These are phyloP conservation scores for Candida piceae DNA, from an alignment of 805 yeast species.

Conservation along the genomic window DNA sequence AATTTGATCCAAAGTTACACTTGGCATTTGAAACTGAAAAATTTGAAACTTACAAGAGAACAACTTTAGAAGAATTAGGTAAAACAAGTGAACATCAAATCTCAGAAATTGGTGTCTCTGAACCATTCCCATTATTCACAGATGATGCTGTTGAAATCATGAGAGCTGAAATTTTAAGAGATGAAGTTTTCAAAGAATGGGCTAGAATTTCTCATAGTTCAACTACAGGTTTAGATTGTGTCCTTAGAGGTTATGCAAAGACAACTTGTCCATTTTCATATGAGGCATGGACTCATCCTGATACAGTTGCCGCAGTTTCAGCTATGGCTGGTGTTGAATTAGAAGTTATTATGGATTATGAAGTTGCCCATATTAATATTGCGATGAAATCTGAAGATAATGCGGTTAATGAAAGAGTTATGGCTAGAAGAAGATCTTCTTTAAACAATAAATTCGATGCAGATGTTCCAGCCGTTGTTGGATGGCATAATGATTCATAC, in stretches of 20 bases:
- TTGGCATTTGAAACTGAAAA: constrained; percentile 33
- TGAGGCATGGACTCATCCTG: constrained; percentile 57
- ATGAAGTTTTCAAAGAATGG: constrained; percentile 40
- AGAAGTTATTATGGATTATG: constrained; percentile 52
- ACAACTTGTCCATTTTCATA: constrained; percentile 45
- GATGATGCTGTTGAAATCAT: constrained; percentile 55
- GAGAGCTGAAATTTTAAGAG: constrained; percentile 49
- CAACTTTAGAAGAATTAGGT: constrained; percentile 48
- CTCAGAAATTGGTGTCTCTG: constrained; percentile 50
- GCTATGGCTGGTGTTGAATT: constrained; percentile 58
- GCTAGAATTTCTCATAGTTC: constrained; percentile 40
- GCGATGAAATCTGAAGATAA: constrained; percentile 37
- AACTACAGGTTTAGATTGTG: constrained; percentile 46
- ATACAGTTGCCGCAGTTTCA: constrained; percentile 46
- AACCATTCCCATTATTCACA: constrained; percentile 57
- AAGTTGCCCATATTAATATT: constrained; percentile 49
- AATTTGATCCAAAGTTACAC: constrained; percentile 37
- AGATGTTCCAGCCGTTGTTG: constrained; percentile 50
- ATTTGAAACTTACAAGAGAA: constrained; percentile 31
- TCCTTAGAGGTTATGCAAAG: constrained; percentile 46
- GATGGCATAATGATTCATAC: constrained; percentile 62
- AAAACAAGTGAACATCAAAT: constrained; percentile 41
- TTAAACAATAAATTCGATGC: constrained; percentile 21
- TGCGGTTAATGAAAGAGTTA: constrained; percentile 29
- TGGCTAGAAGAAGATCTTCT: constrained; percentile 21